These are phyloP conservation scores for Suhomyces sp. DNA, from an alignment of 805 yeast species.

Conservation along the genomic window DNA sequence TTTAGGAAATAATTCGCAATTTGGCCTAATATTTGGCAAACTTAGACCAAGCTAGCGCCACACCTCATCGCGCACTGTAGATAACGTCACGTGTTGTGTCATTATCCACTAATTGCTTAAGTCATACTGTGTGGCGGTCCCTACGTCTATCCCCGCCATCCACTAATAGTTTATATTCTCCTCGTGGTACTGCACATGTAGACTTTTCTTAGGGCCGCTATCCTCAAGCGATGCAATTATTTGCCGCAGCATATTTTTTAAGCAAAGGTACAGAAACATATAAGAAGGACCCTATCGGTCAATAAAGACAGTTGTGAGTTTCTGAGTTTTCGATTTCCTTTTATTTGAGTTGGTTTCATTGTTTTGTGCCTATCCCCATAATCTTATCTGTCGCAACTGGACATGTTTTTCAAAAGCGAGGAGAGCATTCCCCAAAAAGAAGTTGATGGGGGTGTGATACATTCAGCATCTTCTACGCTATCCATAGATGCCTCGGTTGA, in stretches of 20 bases:
- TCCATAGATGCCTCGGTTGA: slow-evolving; percentile 5
- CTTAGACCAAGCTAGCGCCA: not conserved
- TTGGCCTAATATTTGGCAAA: not conserved
- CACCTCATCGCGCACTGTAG: not conserved
- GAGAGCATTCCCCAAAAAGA: not conserved
- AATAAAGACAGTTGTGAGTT: too few relatives aligned
- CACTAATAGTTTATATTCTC: not conserved
- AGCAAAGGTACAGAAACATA: not conserved
- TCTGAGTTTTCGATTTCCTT: not conserved
- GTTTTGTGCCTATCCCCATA: not conserved
- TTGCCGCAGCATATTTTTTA: not conserved
- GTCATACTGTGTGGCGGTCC: not conserved
- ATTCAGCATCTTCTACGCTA: not conserved
- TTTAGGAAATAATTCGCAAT: not conserved
- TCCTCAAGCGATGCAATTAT: not conserved
- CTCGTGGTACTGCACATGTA: not conserved
- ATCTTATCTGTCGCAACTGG: not conserved
- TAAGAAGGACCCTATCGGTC: not conserved
- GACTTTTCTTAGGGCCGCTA: not conserved
- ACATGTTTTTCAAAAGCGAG: not conserved
- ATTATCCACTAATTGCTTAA: not conserved
- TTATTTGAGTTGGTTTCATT: not conserved
- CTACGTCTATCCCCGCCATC: not conserved
- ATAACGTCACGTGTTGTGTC: not conserved
- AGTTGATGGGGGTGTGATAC: not conserved